Base-by-base conservation (phyloP, 768 basidiomycete species). In the Leccinum pellstonianum region DNA sequence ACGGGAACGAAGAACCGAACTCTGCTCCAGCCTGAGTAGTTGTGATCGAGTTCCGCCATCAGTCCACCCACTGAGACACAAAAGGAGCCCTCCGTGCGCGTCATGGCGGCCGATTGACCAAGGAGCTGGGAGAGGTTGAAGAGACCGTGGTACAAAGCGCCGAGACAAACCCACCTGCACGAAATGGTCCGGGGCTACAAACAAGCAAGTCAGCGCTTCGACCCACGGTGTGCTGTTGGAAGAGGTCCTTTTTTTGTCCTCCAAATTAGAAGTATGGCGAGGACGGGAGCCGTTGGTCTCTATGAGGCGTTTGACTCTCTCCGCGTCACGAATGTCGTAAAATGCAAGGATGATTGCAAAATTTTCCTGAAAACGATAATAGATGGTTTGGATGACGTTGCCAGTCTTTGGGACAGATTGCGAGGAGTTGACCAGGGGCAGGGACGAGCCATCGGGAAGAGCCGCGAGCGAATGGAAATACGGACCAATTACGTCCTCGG, bases 291-390 rank as follows among this genome's bases (percentile, higher is more conserved):
- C 29, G 23, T 65, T 65, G 5, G 55, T 41, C 10, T 76, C 75
- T 47, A 85, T 72, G n/a, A 79, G 63, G 11, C 64, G 67, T 52
- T 79, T 78, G 29, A 83, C 83, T 6, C 76, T 77, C 43, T 75
- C 75, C 3, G 86, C 81, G 52, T 85, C 75, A 54, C 86, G 80
- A 48, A 81, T 69, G 63, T 90, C 86, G 70, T 80, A 83, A 63
- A 88, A 88, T 7, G 85, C 81, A 60, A 87, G 76, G 49, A 88
- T 73, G 47, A 82, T 73, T 7, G 86, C 86, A 38, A 82, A 76
- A 10, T 77, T 76, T 52, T 77, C 75, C 54, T 81, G 81, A 61
- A 79, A 80, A 35, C 80, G 79, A 37, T 80, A 78, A 62, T 82
- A 83, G 53, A 88, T 79, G 9, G 84, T 84, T 67, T 86, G 84